Evolutionary conservation across 768 basidiomycete genomes (phyloP), one percentile per base, ranked within the genome.

Genomic region (Lactarius akahatsu): DNA sequence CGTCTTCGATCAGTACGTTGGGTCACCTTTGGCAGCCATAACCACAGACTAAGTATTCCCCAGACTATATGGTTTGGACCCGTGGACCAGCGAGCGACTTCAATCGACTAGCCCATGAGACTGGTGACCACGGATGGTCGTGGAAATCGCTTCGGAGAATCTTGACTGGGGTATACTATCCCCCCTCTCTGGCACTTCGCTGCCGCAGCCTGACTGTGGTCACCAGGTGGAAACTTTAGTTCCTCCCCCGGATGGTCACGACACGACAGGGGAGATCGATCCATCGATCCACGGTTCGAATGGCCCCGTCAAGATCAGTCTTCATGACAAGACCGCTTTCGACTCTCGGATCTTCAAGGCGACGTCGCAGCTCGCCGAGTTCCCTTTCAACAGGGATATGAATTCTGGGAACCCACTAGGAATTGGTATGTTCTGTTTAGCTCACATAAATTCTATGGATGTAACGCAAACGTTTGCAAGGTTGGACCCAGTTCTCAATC

Each of bases 251-350:
- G 61, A 66, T 34, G 60, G 60, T n/a, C 65, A 71, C 55, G 61
- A 74, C 45, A 73, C 69, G 4, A 50, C 69, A 0, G 74, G 73
- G 6, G 23, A 74, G 52, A 62, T 73, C 41, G 59, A 71, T 30
- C 74, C 74, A 0, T 23, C 64, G 20, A 59, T 74, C 0, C 75
- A 76, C 54, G 74, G 74, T 18, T 57, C 34, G 5, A 23, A 43
- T 15, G 75, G 76, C 4, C 66, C 70, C 4, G 57, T 72, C 32
- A 59, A 58, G 16, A 68, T 74, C 61, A 73, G 71, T 36, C 36
- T 74, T 61, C 72, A 9, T 64, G 28, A 32, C 67, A 3, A 15
- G 50, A 18, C 41, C 56, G 2, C 30, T 32, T 15, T 63, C 18
- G 62, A 62, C 38, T 38, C 20, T 5, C 57, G n/a, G 34, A 43